phyloP scores from a whole-genome alignment of 1,284 basidiomycete species.

The Schizophyllum commune region DNA sequence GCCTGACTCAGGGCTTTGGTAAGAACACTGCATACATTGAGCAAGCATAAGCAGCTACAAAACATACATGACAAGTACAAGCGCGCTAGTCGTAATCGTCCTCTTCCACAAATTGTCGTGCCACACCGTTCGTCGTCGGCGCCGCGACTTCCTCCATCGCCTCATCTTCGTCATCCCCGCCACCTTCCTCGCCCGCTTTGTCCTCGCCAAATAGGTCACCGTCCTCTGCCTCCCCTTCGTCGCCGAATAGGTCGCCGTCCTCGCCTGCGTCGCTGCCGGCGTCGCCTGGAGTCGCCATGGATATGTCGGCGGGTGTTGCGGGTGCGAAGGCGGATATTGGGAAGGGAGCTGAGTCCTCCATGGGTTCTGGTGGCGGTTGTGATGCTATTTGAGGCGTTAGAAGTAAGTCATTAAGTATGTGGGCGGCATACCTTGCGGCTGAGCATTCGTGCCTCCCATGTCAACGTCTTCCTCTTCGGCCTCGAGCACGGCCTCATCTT shows the following conservation, averaged over 20 bases:
- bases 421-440: not conserved
- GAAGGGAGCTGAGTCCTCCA: conserved; percentile 35
- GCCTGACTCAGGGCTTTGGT: too few relatives aligned
- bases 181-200: conserved; percentile 25
- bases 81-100: conserved; percentile 67
- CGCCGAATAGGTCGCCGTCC: conserved; percentile 29
- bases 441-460: conserved; percentile 34
- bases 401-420: conserved; percentile 15
- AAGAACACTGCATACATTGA: too few relatives aligned
- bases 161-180: conserved; percentile 69
- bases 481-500: conserved; percentile 41
- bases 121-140: conserved; percentile 48
- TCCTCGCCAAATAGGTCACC: conserved; percentile 23
- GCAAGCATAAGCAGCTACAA: too few relatives aligned
- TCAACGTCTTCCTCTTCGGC: conserved; percentile 43
- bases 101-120: conserved; percentile 75
- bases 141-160: conserved; percentile 70
- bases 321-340: conserved; percentile 46
- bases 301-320: conserved; percentile 53
- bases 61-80: too few relatives aligned
- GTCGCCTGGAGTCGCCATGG: conserved; percentile 44
- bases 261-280: conserved; percentile 58
- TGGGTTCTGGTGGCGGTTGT: conserved; percentile 13
- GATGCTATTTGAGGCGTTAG: conserved; percentile 29
- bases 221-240: conserved; percentile 46